Base-by-base conservation (phyloP, 257 asterid species). In the Verbena officinalis region DNA sequence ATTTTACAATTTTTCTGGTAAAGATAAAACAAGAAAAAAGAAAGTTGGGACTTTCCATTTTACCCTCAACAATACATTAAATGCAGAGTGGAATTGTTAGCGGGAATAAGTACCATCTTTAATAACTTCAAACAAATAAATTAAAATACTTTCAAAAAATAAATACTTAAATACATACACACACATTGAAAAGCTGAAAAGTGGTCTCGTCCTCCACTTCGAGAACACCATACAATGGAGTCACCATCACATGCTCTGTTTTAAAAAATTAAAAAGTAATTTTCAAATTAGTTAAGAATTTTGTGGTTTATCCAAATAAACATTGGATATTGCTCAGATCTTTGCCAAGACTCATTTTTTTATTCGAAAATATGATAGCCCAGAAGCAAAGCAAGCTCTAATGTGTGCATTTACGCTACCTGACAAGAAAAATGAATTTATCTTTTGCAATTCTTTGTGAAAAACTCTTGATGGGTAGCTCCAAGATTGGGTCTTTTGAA, bases 201-300 rank as follows among this genome's bases (percentile, higher is more conserved):
- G 76, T 39, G 30, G 61, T 68, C 78, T 74, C 68, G 20, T 72
- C 68, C 75, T 71, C 64, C 68, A 61, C 55, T 71, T 53, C 59
- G 68, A 62, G 62, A 62, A 40, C 80, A 60, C 20, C 69, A 45
- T 59, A 55, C 64, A 36, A n/a, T 36, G 40, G 40, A 51, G 74
- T 82, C 81, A 57, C 62, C 70, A 33, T 73, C 90, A 83, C 90
- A 78, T 78, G 90, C 85, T 68, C 77, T 58, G 40, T 1, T 51
- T 68, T 53, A 48, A 36, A 74, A 33, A 62, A 64, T 1, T 17
- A 34, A 22, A 0, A 15, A 7, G 50, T 27, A 16, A 3, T 31
- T 62, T 30, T 42, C 8, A 6, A 8, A 7, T 13, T 42, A 31
- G 30, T 31, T 56, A 9, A 6, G 23, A 65, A 20, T 64, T 49